A percentile compares a stretch with the other conserved stretches of the same genome.
phyloP scores from a whole-genome alignment of 495 filamentous ascomycete species.

The Pyrenula aspistea region DNA sequence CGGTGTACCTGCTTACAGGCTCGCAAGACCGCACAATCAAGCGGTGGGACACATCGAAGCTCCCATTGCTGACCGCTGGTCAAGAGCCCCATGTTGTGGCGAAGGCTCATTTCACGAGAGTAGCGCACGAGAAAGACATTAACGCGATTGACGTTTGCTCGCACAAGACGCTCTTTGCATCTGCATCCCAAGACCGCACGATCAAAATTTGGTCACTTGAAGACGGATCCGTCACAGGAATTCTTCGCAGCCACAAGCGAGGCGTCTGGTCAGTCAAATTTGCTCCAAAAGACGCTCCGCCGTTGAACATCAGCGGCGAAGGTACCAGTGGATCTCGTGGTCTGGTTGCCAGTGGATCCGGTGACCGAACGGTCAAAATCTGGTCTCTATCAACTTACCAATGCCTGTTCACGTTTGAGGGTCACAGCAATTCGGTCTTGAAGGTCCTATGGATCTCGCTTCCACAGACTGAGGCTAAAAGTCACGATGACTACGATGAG shows the following conservation, averaged over 20 bases:
- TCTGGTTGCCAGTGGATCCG: slow-evolving; percentile 74
- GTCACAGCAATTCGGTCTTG: slow-evolving; percentile 87
- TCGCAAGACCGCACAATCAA: slow-evolving; percentile 94
- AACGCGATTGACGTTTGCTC: slow-evolving; percentile 80
- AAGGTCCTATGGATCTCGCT: slow-evolving; percentile 84
- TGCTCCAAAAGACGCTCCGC: slow-evolving; percentile 63
- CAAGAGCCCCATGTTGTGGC: slow-evolving; percentile 27
- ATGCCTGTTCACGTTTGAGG: slow-evolving; percentile 88
- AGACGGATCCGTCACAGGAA: slow-evolving; percentile 76
- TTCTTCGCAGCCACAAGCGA: slow-evolving; percentile 81
- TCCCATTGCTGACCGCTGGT: slow-evolving; percentile 22
- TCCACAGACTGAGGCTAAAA: slow-evolving; percentile 27
- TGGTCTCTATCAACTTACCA: slow-evolving; percentile 91
- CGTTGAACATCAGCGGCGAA: slow-evolving; percentile 57
- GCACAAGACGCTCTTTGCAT: slow-evolving; percentile 65
- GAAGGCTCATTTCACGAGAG: slow-evolving; percentile 65
- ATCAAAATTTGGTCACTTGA: slow-evolving; percentile 92
- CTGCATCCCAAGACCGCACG: slow-evolving; percentile 88
- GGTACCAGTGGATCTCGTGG: slow-evolving; percentile 52
- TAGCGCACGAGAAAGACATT: slow-evolving; percentile 98
- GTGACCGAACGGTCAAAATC: slow-evolving; percentile 90
- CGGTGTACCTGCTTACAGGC: slow-evolving; percentile 74
- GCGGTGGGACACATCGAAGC: slow-evolving; percentile 61
- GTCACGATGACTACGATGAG: slow-evolving; percentile 24
- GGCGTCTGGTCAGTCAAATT: slow-evolving; percentile 95